A percentile compares a stretch with the other conserved stretches of the same genome.
Evolutionary conservation across 2,329 filamentous ascomycete species (phyloP).

Genomic region (Achaetomium macrosporum): DNA sequence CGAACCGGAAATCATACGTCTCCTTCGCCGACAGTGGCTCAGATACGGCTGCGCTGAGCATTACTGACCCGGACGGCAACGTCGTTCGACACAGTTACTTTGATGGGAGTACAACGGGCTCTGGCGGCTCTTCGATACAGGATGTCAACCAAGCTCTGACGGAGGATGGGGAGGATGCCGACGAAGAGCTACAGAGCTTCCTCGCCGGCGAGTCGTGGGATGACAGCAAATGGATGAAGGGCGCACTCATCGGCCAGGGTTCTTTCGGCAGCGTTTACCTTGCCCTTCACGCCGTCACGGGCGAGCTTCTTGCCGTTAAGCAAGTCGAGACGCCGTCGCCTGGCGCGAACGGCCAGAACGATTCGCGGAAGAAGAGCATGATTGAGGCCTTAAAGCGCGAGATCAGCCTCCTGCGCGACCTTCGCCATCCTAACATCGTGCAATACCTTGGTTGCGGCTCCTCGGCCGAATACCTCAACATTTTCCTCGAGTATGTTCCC

Average conservation of each 20-base stretch:
- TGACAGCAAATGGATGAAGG: conserved; percentile 99
- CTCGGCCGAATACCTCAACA: conserved; percentile 87
- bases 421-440: conserved; percentile 95
- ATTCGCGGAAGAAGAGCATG: conserved; percentile 95
- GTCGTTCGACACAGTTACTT: conserved; percentile 71
- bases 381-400: conserved; percentile 95
- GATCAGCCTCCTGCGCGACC: conserved; percentile 85
- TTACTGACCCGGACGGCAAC: conserved; percentile 73
- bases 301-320: conserved; percentile 96
- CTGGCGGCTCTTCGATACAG: conserved; percentile 64
- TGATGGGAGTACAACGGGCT: conserved; percentile 59
- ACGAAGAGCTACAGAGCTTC: conserved; percentile 86
- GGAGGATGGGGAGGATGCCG: conserved; percentile 85
- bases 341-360: conserved; percentile 71
- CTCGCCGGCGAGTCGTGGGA: conserved; percentile 90
- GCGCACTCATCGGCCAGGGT: conserved; percentile 90
- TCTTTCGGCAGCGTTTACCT: conserved; percentile 96
- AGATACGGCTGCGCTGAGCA: conserved; percentile 62
- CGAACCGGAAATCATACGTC: conserved; percentile 90
- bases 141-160: conserved; percentile 80
- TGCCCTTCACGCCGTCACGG: conserved; percentile 89
- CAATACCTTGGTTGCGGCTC: conserved; percentile 95
- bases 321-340: conserved; percentile 87
- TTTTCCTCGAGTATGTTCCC: conserved; percentile 98
- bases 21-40: conserved; percentile 72